Base-by-base conservation (phyloP, 805 yeast genomes). In the Teunomyces gatunensis region DNA sequence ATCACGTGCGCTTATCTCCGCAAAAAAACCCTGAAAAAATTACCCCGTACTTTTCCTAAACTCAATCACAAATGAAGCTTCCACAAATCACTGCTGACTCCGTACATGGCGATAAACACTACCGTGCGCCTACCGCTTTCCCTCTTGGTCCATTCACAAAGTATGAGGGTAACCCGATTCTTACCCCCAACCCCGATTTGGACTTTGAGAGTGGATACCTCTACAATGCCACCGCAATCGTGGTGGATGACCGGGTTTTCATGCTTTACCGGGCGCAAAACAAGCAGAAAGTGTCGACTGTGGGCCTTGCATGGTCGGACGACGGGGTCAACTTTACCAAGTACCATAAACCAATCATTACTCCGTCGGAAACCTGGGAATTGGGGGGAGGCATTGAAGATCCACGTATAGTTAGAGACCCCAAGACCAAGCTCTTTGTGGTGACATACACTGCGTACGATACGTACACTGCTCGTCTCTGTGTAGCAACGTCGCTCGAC, bases 181-280 rank as follows among this genome's bases (percentile, higher is more conserved):
- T 72, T 30, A 57, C 42, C 3, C 76, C 77, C 4, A 57, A 72
- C 51, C 75, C 75, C 2, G 56, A 57, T 2, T 50, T 56, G 29
- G 73, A 68, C 30, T 71, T 65, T 49, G 76, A 71, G 50, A 59
- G 63, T 49, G 71, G 71, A 1, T 71, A 67, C 50, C 48, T 71
- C 32, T 72, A 71, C 51, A 72, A 72, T 54, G 76, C 77, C 13
- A 57, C 73, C 1, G 76, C 77, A 1, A 70, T 72, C 11, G 77
- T 71, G 17, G 53, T 71, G 5, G 73, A 64, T 32, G 64, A 65
- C 34, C 60, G 55, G 44, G 75, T 72, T 6, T 68, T 57, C 46
- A 51, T 72, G 39, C 54, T 72, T 13, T 71, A 71, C 47, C 51
- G 77, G 17, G 76, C 75, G 12, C 77, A 72, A 46, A 65, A 67